These are phyloP conservation scores for Sporothrix pallida DNA, from an alignment of 2,329 filamentous ascomycete species.

Conservation along the genomic window DNA sequence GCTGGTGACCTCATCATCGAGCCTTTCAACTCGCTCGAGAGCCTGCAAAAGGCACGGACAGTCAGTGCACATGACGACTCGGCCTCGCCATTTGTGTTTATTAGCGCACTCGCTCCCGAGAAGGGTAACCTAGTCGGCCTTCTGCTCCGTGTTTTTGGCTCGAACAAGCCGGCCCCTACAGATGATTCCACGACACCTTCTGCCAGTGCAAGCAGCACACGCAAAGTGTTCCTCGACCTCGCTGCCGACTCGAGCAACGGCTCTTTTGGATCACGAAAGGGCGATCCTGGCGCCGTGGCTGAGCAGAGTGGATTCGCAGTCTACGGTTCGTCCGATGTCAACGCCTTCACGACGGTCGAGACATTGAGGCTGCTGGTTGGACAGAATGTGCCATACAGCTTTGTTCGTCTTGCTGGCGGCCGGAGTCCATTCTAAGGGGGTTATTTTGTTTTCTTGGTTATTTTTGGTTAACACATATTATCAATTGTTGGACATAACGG, in stretches of 20 bases:
- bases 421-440: conserved; percentile 52
- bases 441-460: background rate
- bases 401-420: conserved; percentile 74
- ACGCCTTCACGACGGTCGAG: conserved; percentile 83
- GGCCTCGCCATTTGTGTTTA: conserved; percentile 75
- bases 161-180: conserved; percentile 42
- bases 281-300: conserved; percentile 71
- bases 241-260: conserved; percentile 56
- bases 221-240: conserved; percentile 81
- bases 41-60: conserved; percentile 58
- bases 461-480: background rate
- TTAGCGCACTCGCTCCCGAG: conserved; percentile 78
- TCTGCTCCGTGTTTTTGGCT: conserved; percentile 74
- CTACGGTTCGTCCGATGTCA: conserved; percentile 79
- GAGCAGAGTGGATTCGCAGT: conserved; percentile 77
- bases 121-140: conserved; percentile 81
- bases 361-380: conserved; percentile 78
- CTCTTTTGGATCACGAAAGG: conserved; percentile 59
- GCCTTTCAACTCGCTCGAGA: conserved; percentile 77
- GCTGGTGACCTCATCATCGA: conserved; percentile 73
- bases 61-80: conserved; percentile 48
- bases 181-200: conserved; percentile 43
- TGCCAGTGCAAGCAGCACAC: conserved; percentile 47
- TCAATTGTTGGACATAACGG: background rate
- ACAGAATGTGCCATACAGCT: conserved; percentile 87